phyloP scores from a whole-genome alignment of 805 yeast species.

The Kazachstania psychrophila region DNA sequence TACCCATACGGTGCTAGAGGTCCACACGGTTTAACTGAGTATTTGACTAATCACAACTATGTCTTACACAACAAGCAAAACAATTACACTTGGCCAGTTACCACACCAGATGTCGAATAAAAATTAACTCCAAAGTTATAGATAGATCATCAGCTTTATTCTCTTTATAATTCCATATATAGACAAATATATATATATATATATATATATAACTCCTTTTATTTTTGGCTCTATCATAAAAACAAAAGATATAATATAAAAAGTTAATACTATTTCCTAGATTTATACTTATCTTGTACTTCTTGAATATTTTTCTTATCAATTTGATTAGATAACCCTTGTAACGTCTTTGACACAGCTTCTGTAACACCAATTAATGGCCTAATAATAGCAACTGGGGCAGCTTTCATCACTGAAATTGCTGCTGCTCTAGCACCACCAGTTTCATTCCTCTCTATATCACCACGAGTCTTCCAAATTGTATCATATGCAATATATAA shows the following conservation, averaged over 20 bases:
- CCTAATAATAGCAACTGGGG: slow-evolving; percentile 72
- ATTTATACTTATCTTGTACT: slow-evolving; percentile 58
- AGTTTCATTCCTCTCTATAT: slow-evolving; percentile 29
- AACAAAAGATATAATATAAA: neutral
- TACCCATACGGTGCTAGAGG: slow-evolving; percentile 92
- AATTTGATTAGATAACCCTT: slow-evolving; percentile 75
- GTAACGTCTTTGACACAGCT: slow-evolving; percentile 69
- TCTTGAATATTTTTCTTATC: slow-evolving; percentile 55
- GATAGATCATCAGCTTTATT: no score
- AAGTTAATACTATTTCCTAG: slow-evolving; percentile 4
- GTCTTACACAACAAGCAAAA: slow-evolving; percentile 47
- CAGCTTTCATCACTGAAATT: slow-evolving; percentile 55
- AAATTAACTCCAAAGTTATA: no score
- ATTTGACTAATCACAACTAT: slow-evolving; percentile 63
- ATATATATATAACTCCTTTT: neutral
- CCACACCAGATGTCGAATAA: slow-evolving; percentile 34
- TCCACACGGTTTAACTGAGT: slow-evolving; percentile 55
- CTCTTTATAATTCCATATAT: neutral
- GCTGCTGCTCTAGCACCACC: slow-evolving; percentile 61
- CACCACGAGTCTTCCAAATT: slow-evolving; percentile 48
- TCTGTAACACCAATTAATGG: slow-evolving; percentile 92
- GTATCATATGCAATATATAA: slow-evolving; percentile 56
- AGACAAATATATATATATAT: slow-evolving; percentile 1
- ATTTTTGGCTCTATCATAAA: neutral
- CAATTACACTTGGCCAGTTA: slow-evolving; percentile 86